Evolutionary conservation across 2,329 filamentous ascomycete species (phyloP), one percentile per base, ranked within the genome.

Genomic region (Domatiomyces globalis): DNA sequence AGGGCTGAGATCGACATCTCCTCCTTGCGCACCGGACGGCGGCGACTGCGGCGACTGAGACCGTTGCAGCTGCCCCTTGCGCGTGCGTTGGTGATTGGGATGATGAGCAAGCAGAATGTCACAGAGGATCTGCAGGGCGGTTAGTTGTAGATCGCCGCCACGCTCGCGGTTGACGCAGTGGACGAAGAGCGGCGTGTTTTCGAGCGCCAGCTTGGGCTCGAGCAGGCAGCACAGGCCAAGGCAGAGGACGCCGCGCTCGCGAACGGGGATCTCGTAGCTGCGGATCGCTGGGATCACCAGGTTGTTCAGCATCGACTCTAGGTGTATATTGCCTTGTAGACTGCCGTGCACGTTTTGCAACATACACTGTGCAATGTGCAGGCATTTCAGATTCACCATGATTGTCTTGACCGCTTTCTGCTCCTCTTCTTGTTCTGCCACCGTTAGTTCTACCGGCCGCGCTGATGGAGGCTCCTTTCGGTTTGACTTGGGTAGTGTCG

Each of bases 281-380:
- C 90, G 83, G 15, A 98, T 90, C 25, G 92, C 92, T 5, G 92
- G 92, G 1, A 98, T 88, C 44, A 98, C 87, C 7, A 98, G 77
- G 58, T 92, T 96, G 72, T 98, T 96, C 48, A 98, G 75, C 85
- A 96, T 95, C n/a, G 86, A 86, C 3, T 94, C 87, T n/a, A 96
- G 71, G 63, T 94, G 84, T 52, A 85, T 82, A 65, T 95, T 95
- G 59, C 89, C 79, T 67, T 95, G 88, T 39, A 96, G 73, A 62
- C 85, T 85, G 54, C 87, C 87, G 49, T 85, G 78, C 8, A 98
- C 87, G 63, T 96, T 95, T 64, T 94, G 83, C 49, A 98, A 77
- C 85, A 96, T 95, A 73, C 88, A 96, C 67, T 95, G 87, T 22
- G 94, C 89, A 59, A 98, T 95, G 64, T 95, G 86, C 55, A 98